These are phyloP conservation scores for Simplicillium aogashimaense DNA, from an alignment of 2,329 filamentous ascomycete species.

Conservation along the genomic window DNA sequence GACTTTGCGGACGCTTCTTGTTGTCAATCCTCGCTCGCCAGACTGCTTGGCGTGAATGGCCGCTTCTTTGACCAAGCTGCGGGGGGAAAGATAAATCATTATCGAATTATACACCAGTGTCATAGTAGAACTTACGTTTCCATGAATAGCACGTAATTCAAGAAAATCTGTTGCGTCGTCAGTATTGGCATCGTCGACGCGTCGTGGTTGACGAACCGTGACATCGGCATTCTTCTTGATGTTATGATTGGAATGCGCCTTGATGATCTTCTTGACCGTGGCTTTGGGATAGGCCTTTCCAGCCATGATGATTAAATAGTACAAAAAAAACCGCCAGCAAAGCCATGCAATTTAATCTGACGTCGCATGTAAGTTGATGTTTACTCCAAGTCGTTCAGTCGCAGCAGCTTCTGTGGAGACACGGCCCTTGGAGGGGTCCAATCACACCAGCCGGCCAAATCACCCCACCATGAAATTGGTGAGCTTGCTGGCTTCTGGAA, in stretches of 20 bases:
- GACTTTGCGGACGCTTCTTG: constrained; percentile 66
- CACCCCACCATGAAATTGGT: too few species aligned
- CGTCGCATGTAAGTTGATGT: too few species aligned
- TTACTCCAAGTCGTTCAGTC: too few species aligned
- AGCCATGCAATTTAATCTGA: too few species aligned
- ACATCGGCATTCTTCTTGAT: constrained; percentile 82
- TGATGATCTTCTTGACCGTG: constrained; percentile 81
- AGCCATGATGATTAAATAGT: constrained; percentile 18
- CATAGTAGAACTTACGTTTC: constrained; percentile 34
- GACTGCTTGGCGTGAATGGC: constrained; percentile 64
- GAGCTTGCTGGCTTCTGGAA: too few species aligned
- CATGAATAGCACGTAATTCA: constrained; percentile 80
- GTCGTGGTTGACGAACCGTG: constrained; percentile 43
- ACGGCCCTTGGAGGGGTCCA: too few species aligned
- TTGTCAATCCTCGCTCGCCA: constrained; percentile 65
- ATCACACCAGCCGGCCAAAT: too few species aligned
- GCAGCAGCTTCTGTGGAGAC: too few species aligned
- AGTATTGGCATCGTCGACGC: constrained; percentile 12
- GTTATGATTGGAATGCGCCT: constrained; percentile 73
- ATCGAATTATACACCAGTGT: too few species aligned
- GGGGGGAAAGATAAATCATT: too few species aligned
- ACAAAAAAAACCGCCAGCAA: too few species aligned
- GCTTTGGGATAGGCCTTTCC: constrained; percentile 75
- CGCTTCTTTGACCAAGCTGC: constrained; percentile 67
- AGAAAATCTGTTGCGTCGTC: constrained; percentile 55